Conservation (phyloP, 2,329 filamentous ascomycete species). For the Fusarium sarcochroum region DNA sequence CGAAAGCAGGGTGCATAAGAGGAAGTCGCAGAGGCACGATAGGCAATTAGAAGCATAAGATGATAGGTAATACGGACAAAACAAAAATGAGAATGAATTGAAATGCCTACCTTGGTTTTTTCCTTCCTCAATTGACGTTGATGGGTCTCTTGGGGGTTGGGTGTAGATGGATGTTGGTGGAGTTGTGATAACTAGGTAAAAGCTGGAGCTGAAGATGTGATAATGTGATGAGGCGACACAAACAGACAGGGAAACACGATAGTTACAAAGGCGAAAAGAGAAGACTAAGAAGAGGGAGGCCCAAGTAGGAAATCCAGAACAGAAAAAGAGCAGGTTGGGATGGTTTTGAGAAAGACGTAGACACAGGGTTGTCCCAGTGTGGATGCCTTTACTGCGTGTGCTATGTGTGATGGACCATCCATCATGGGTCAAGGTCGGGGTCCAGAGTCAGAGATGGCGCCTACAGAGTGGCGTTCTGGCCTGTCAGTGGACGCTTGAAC, state of each 20-base stretch:
- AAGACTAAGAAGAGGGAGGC: slow-evolving; percentile 42
- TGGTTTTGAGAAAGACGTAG: slow-evolving; percentile 48
- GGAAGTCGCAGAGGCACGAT: slow-evolving; percentile 12
- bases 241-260: slow-evolving; percentile 24
- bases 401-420: slow-evolving; percentile 44
- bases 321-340: slow-evolving; percentile 47
- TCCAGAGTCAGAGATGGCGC: slow-evolving; percentile 61
- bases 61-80: not conserved
- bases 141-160: slow-evolving; percentile 31
- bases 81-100: slow-evolving; percentile 11
- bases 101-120: slow-evolving; percentile 21
- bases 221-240: slow-evolving; percentile 45
- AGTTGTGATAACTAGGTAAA: slow-evolving; percentile 37
- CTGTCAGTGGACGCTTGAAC: slow-evolving; percentile 59
- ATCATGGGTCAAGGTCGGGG: slow-evolving; percentile 54
- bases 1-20: slow-evolving; percentile 19
- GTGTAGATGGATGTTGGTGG: slow-evolving; percentile 33
- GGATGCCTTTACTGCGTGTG: slow-evolving; percentile 47
- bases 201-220: slow-evolving; percentile 44
- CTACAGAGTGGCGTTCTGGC: slow-evolving; percentile 57
- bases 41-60: slow-evolving; percentile 14
- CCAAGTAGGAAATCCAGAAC: slow-evolving; percentile 46
- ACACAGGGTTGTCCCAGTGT: slow-evolving; percentile 41
- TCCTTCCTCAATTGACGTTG: slow-evolving; percentile 18
- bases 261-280: slow-evolving; percentile 42